Conservation (phyloP, 441 rosid genomes). For the Bruguiera hainesii region DNA sequence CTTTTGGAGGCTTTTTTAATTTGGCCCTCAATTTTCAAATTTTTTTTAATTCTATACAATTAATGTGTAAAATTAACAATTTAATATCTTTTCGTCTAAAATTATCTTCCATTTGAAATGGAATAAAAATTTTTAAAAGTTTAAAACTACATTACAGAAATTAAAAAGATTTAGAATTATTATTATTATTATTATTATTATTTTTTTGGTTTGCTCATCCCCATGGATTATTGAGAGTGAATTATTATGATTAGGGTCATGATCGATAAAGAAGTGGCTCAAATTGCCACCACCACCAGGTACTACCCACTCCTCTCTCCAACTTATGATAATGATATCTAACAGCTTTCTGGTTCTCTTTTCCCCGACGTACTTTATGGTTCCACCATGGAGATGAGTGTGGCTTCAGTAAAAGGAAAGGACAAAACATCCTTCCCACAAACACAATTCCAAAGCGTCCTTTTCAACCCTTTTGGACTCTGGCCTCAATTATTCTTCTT, state of each 20-base stretch:
- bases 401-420: conserved; percentile 37
- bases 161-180: too few relatives aligned
- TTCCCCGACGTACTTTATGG: conserved; percentile 13
- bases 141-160: too few relatives aligned
- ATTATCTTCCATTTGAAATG: too few relatives aligned
- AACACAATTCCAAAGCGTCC: conserved; percentile 9
- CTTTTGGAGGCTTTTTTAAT: too few relatives aligned
- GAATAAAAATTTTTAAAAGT: too few relatives aligned
- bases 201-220: too few relatives aligned
- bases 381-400: conserved; percentile 23
- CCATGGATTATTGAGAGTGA: too few relatives aligned
- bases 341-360: conserved; percentile 30
- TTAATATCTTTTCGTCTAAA: too few relatives aligned
- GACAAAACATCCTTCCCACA: conserved; percentile 25
- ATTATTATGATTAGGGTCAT: conserved; percentile 29
- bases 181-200: too few relatives aligned
- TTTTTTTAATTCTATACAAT: too few relatives aligned
- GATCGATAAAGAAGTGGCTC: conserved; percentile 29
- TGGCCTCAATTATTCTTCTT: conserved; percentile 14
- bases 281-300: conserved; percentile 21
- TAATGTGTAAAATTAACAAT: too few relatives aligned
- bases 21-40: too few relatives aligned
- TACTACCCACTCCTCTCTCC: conserved; percentile 26
- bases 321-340: conserved; percentile 43
- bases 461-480: conserved; percentile 7